A percentile compares a stretch with the other conserved stretches of the same genome.
phyloP scores from a whole-genome alignment of 2,329 filamentous ascomycete genomes.

The Aspergillus ochraceus region DNA sequence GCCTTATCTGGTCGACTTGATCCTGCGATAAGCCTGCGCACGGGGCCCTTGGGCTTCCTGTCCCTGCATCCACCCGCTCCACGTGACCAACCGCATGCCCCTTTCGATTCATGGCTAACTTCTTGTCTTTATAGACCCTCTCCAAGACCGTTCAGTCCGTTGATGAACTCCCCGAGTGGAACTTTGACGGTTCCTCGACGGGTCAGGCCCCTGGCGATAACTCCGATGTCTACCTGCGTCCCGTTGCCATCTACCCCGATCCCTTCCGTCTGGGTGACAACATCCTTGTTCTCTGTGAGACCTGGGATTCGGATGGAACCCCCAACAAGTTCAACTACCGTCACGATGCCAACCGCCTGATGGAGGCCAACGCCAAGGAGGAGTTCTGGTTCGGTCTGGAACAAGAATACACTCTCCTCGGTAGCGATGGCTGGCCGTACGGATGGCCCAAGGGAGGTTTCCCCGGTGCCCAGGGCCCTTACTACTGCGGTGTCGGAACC shows the following conservation, averaged over 20 bases:
- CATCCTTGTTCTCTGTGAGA: conserved; percentile 91
- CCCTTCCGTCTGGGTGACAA: conserved; percentile 89
- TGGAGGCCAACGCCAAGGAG: conserved; percentile 80
- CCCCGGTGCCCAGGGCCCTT: conserved; percentile 89
- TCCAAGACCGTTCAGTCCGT: conserved; percentile 57
- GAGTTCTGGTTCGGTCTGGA: conserved; percentile 97
- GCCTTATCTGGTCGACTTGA: conserved; percentile 8
- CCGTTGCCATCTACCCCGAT: conserved; percentile 84
- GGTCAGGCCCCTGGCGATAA: conserved; percentile 91
- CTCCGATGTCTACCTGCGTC: conserved; percentile 95
- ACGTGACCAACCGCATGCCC: conserved; percentile 20
- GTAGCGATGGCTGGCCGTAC: conserved; percentile 81
- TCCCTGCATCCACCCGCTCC: conserved; percentile 28
- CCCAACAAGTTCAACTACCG: conserved; percentile 99
- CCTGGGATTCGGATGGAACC: conserved; percentile 88
- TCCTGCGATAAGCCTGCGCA: conserved; percentile 28
- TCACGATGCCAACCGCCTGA: conserved; percentile 84
- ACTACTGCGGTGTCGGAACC: conserved; percentile 97
- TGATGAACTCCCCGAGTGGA: conserved; percentile 74
- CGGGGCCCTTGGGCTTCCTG: conserved; percentile 19
- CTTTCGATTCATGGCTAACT: background rate
- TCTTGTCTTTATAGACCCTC: conserved; percentile 56
- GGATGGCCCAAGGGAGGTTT: conserved; percentile 87
- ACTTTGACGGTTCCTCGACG: conserved; percentile 87
- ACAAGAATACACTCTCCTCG: conserved; percentile 95